Evolutionary conservation across 1,284 basidiomycete species (phyloP), one percentile per base, ranked within the genome.

Genomic region (Paramarasmius palmivorus): DNA sequence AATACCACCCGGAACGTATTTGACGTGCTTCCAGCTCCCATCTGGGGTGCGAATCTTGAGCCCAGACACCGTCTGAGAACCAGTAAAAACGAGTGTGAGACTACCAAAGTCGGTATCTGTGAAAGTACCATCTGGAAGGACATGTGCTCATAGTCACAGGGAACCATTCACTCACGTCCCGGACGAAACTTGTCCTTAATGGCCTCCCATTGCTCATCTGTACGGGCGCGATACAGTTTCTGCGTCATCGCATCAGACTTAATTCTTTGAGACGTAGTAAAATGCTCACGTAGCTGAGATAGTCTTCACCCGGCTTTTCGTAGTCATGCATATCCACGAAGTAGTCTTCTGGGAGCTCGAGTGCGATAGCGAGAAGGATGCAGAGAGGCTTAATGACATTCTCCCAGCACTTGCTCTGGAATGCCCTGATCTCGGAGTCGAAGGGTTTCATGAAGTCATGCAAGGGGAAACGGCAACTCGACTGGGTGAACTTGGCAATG

Each of bases 341-440:
- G 12, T 75, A 73, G 10, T 84, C 77, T 59, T 83, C 79, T 0
- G 80, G 80, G 19, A 86, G 72, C 60, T 84, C 83, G 35, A 86
- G 70, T 3, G 82, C 80, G 4, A 81, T 58, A 0, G 83, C 76
- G 29, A 32, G 29, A 32, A 32, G 29, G 15, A 40, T 14, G 20
- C 22, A 44, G 23, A 51, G 37, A n/a, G 20, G 44, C 44, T 23
- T 46, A 5, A 32, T 5, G 12, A 32, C 29, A 5, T 5, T 6
- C 29, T 32, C 29, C 29, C 29, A 32, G 6, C 6, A 6, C 12
- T 32, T 32, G 7, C 29, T 32, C 29, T 32, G 29, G 29, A 32
- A 32, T 32, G 29, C 29, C 6, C 7, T 12, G 12, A 32, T 32
- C 29, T 32, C 29, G 29, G 29, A 32, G 6, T 32, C 29, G 12